Evolutionary conservation across 768 basidiomycete species (phyloP), one percentile per base, ranked within the genome.

Genomic region (Cyathus striatus): DNA sequence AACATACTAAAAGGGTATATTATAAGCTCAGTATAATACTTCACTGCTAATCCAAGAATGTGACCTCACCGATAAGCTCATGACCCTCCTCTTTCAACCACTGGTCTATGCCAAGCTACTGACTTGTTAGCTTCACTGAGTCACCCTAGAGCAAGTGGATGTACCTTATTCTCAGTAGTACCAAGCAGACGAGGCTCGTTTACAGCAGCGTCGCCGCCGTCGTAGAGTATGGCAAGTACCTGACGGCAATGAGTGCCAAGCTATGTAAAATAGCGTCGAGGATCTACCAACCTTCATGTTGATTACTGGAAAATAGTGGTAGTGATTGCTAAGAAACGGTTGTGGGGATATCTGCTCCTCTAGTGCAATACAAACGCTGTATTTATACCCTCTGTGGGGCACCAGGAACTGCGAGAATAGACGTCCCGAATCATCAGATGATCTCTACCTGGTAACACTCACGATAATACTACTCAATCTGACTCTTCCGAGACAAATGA

Each of bases 101-200:
- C 3, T 79, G 57, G 40, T 71, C 68, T 52, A 91, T 66, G 33
- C 88, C 89, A 49, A 93, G 80, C 83, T 89, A 37, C 18, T 32
- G 4, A 5, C 14, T 20, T 37, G 21, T 12, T 37, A 42, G 23
- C 18, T 6, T 40, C 10, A 24, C 9, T 10, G 6, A 40, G 10
- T 12, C 27, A 18, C 14, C 23, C 9, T 13, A 35, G 10, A 33
- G 23, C 6, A 27, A 5, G 14, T 33, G 35, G 33, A 42, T 58
- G 22, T 54, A 81, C 86, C 72, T 81, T 70, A 65, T 91, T 92
- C 63, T 92, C 85, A 44, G 79, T 72, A 16, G 89, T 87, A 40
- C 89, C 89, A 18, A 90, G 71, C 20, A 90, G 78, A 61, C 86
- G 81, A 30, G 83, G 75, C 61, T 90, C 86, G 51, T 82, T 65